Conservation (phyloP, 2,329 filamentous ascomycete species). For the Annulohypoxylon truncatum region DNA sequence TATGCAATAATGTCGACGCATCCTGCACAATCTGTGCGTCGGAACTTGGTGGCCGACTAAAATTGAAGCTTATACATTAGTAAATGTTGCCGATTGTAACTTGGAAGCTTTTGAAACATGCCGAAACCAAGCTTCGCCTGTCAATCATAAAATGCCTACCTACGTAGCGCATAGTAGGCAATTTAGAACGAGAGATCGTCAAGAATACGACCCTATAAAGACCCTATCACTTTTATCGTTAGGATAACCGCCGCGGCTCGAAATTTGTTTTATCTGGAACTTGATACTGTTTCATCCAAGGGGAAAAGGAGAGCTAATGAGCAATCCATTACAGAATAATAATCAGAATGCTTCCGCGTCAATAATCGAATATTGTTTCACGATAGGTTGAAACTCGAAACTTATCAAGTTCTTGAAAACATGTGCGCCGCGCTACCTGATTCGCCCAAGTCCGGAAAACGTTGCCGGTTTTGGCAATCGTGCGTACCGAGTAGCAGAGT, state of each 20-base stretch:
- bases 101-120: constrained; percentile 16
- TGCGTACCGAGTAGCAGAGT: no score
- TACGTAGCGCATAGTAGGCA: no score
- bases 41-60: background rate
- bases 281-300: background rate
- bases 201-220: background rate
- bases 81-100: background rate
- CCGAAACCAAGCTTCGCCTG: constrained; percentile 15
- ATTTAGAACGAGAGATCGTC: constrained; percentile 12
- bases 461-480: background rate
- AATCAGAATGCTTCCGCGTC: no score
- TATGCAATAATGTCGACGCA: no score
- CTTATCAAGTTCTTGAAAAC: no score
- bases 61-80: background rate
- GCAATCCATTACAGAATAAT: no score
- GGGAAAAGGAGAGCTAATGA: background rate
- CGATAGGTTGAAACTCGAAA: no score
- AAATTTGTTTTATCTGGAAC: constrained; percentile 1
- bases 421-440: background rate
- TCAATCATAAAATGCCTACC: background rate
- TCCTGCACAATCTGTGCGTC: no score
- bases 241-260: constrained; percentile 1
- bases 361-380: background rate
- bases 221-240: background rate
- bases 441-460: background rate